Evolutionary conservation across 1,284 basidiomycete species (phyloP).

Genomic region (Schizophyllum amplum): DNA sequence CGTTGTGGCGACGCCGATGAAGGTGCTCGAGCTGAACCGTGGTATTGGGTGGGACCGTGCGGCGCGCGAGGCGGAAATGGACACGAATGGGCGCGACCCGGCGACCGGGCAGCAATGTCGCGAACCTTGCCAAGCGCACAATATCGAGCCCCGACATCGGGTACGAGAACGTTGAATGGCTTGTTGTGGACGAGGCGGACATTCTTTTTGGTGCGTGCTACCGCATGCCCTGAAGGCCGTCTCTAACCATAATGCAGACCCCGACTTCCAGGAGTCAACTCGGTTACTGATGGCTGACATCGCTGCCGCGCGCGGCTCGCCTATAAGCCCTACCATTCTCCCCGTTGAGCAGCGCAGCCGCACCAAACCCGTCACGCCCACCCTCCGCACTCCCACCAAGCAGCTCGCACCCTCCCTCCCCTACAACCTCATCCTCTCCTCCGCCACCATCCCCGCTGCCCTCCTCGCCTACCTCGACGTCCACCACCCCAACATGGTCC

Average conservation of each 20-base stretch:
- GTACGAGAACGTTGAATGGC: conserved; percentile 69
- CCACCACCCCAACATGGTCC: conserved; percentile 51
- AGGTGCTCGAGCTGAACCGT: conserved; percentile 61
- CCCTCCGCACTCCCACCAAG: not conserved
- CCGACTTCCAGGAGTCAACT: conserved; percentile 73
- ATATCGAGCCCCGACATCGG: conserved; percentile 43
- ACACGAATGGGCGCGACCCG: not conserved
- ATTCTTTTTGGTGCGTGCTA: conserved; percentile 66
- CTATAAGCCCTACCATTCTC: conserved; percentile 8
- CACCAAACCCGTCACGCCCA: conserved; percentile 5
- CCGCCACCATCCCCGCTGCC: conserved; percentile 78
- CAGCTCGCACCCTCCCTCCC: conserved; percentile 39
- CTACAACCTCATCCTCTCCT: conserved; percentile 75
- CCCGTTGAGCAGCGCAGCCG: conserved; percentile 4
- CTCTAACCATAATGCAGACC: conserved; percentile 36
- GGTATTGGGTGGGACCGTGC: conserved; percentile 58
- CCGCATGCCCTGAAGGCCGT: conserved; percentile 1
- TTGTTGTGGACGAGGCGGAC: conserved; percentile 85
- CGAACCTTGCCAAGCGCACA: not conserved
- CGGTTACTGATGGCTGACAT: conserved; percentile 61
- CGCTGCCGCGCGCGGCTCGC: conserved; percentile 45
- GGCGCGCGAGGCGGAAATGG: not conserved
- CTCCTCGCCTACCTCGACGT: conserved; percentile 59
- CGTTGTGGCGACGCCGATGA: conserved; percentile 71
- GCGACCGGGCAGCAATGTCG: not conserved